These are phyloP conservation scores for Ettlia oleoabundans DNA, from an alignment of 139 green algal species.

Conservation along the genomic window DNA sequence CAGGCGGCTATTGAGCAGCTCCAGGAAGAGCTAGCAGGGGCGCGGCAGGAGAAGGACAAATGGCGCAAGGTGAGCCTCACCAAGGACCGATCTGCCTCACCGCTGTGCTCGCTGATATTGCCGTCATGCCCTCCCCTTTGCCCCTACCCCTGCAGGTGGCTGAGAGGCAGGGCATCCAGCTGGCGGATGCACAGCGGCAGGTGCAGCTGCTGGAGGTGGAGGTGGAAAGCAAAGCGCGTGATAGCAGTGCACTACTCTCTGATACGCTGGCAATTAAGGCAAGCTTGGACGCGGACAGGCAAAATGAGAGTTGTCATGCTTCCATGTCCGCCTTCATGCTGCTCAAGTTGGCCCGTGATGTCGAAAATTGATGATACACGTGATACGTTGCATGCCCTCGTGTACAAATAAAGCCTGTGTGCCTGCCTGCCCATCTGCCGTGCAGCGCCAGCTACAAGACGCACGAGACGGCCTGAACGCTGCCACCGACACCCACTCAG, in stretches of 20 bases:
- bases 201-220: conserved; percentile 12
- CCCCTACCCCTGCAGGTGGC: no score
- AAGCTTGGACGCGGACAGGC: background rate
- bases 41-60: background rate
- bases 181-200: background rate
- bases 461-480: conserved; percentile 15
- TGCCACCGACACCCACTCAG: background rate
- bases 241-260: background rate
- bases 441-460: conserved; percentile 33
- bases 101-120: no score
- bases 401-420: no score
- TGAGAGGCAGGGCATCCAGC: conserved; percentile 2
- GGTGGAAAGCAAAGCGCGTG: conserved; percentile 18
- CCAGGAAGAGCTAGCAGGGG: conserved; percentile 19
- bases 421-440: no score
- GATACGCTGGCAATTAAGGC: conserved; percentile 30
- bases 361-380: no score
- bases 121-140: no score
- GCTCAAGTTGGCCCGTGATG: no score
- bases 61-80: conserved; percentile 7
- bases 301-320: background rate
- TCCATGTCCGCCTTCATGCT: no score
- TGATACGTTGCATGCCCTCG: no score
- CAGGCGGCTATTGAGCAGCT: conserved; percentile 38
- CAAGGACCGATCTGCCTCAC: no score